phyloP scores from a whole-genome alignment of 2,329 filamentous ascomycete species.

The Fusarium cicatricum region DNA sequence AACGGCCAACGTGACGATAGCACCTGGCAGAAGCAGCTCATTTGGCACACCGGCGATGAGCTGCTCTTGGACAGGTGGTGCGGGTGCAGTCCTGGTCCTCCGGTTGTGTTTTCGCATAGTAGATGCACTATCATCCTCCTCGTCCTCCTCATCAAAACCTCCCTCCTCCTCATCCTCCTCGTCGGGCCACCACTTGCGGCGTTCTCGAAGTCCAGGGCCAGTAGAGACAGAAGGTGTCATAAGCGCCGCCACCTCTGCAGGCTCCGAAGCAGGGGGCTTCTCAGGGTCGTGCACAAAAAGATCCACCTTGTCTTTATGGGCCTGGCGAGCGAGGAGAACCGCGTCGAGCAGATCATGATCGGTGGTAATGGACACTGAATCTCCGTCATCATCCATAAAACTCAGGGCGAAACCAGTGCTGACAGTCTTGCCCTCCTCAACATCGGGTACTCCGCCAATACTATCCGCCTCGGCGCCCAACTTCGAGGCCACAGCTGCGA shows the following conservation, averaged over 20 bases:
- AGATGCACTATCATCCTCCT: constrained; percentile 61
- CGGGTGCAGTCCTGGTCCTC: constrained; percentile 48
- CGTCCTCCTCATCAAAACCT: constrained; percentile 56
- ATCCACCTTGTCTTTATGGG: constrained; percentile 90
- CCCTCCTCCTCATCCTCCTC: constrained; percentile 60
- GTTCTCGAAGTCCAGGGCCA: constrained; percentile 57
- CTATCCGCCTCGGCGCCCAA: constrained; percentile 83
- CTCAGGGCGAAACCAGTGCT: constrained; percentile 87
- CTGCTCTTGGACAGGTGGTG: constrained; percentile 69
- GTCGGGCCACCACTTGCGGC: constrained; percentile 67
- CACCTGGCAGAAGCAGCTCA: constrained; percentile 89
- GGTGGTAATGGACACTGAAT: constrained; percentile 95
- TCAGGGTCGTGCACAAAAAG: constrained; percentile 95
- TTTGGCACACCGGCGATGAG: constrained; percentile 93
- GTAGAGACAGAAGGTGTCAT: constrained; percentile 60
- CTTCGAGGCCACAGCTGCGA: constrained; percentile 81
- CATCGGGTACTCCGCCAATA: constrained; percentile 81
- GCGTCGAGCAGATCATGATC: constrained; percentile 93
- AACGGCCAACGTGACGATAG: constrained; percentile 92
- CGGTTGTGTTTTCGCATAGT: constrained; percentile 54
- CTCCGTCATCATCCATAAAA: constrained; percentile 96
- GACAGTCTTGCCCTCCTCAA: constrained; percentile 81
- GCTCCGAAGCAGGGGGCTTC: constrained; percentile 78
- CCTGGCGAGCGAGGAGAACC: constrained; percentile 80
- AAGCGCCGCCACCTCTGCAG: constrained; percentile 51